phyloP scores from a whole-genome alignment of 371 early-diverging fungal species.

The Quaeritorhiza haematococci region DNA sequence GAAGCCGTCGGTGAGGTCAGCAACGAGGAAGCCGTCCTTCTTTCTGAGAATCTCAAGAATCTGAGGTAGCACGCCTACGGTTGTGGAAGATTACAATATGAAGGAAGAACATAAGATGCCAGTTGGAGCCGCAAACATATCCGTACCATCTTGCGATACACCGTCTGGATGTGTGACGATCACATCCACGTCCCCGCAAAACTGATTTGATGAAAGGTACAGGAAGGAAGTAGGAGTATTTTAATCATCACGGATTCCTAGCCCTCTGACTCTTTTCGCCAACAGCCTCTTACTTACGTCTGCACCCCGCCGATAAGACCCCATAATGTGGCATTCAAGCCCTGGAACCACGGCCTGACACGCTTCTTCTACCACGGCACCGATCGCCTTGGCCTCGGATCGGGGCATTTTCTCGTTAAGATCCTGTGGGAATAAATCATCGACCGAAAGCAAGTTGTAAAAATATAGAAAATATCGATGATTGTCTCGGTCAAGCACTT shows the following conservation, averaged over 20 bases:
- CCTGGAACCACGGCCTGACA: constrained; percentile 15
- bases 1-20: constrained; percentile 10
- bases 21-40: constrained; percentile 17
- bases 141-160: neutral
- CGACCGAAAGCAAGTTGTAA: neutral
- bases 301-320: constrained; percentile 37
- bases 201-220: too few species aligned
- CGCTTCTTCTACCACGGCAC: constrained; percentile 6
- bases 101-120: neutral
- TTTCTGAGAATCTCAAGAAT: constrained; percentile 16
- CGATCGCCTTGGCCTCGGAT: constrained; percentile 22
- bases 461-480: neutral
- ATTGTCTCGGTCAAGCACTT: neutral
- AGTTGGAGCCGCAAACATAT: neutral
- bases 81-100: constrained; percentile 3
- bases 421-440: constrained; percentile 24
- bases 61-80: constrained; percentile 3
- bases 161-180: constrained; percentile 17
- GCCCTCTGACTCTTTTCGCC: neutral
- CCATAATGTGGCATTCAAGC: constrained; percentile 24
- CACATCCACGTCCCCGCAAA: constrained; percentile 44
- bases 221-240: too few species aligned
- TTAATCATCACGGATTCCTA: neutral
- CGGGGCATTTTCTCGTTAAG: constrained; percentile 35
- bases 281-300: constrained; percentile 7